These are phyloP conservation scores for Pseudotsuga menziesii DNA, from an alignment of 75 land plant species.

Conservation along the genomic window DNA sequence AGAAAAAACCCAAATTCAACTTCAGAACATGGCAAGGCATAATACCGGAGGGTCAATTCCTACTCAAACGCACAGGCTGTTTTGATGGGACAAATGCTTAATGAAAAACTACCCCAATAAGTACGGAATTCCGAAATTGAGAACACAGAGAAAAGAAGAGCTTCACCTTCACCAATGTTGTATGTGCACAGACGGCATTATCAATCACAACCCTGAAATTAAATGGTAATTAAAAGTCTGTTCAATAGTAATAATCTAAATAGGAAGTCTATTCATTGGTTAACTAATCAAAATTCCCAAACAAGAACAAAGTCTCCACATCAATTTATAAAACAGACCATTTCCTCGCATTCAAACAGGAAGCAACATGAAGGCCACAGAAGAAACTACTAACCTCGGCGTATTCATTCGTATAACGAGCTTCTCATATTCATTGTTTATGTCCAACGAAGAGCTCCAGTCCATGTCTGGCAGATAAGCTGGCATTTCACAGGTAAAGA, in stretches of 20 bases:
- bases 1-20: background rate
- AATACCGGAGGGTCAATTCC: too few relatives aligned
- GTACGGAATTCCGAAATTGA: background rate
- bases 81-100: too few relatives aligned
- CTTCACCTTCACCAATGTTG: slow-evolving; percentile 58
- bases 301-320: background rate
- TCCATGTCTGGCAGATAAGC: slow-evolving; percentile 7
- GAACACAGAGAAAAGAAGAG: background rate
- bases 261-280: too few relatives aligned
- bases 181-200: slow-evolving; percentile 43
- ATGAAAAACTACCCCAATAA: background rate
- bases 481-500: too few relatives aligned
- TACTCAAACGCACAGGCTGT: too few relatives aligned
- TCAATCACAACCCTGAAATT: slow-evolving; percentile 58
- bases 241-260: too few relatives aligned
- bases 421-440: slow-evolving; percentile 37
- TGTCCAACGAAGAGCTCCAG: slow-evolving; percentile 19
- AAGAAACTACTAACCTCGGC: slow-evolving; percentile 38
- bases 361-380: background rate
- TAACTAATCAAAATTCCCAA: background rate
- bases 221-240: background rate
- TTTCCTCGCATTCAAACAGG: background rate
- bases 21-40: background rate
- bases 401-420: slow-evolving; percentile 52
- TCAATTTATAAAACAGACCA: background rate